Percentiles rank a stretch among this genome's conserved stretches.
phyloP scores from a whole-genome alignment of 305 asterid genomes.

The Andrographis paniculata region DNA sequence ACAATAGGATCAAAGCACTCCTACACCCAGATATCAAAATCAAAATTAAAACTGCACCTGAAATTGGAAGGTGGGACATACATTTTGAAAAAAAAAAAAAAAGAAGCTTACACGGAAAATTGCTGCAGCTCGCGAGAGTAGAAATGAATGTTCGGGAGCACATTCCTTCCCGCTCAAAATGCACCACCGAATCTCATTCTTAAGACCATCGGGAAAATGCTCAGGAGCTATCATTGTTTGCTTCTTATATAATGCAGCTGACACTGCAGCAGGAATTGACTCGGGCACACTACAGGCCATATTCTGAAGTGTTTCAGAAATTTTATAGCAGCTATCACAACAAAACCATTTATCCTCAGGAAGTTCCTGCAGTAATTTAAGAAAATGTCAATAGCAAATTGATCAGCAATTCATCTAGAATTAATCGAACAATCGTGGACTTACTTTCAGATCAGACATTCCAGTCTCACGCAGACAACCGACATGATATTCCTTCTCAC shows the following conservation, averaged over 20 bases:
- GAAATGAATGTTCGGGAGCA: conserved; percentile 55
- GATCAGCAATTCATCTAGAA: no score
- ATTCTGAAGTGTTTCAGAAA: conserved; percentile 54
- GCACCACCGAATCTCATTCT: conserved; percentile 60
- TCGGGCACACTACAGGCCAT: conserved; percentile 53
- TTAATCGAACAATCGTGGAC: not conserved
- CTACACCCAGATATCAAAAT: conserved; percentile 32
- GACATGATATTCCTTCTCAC: conserved; percentile 97
- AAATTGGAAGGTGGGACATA: not conserved
- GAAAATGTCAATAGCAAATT: no score
- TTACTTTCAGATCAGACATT: conserved; percentile 78
- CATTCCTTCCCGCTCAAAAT: conserved; percentile 87
- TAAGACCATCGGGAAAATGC: conserved; percentile 23
- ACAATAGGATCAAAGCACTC: conserved; percentile 98
- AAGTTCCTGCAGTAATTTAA: conserved; percentile 49
- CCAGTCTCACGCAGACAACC: conserved; percentile 81
- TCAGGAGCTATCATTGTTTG: conserved; percentile 41
- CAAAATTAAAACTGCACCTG: conserved; percentile 7
- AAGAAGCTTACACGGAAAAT: conserved; percentile 73
- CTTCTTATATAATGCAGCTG: conserved; percentile 40
- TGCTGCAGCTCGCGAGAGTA: conserved; percentile 88
- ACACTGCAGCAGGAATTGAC: conserved; percentile 50
- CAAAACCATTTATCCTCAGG: conserved; percentile 98
- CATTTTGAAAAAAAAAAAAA: conserved; percentile 6
- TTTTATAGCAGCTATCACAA: conserved; percentile 66